Evolutionary conservation across 1,284 basidiomycete species (phyloP).

Genomic region (Ceratorhiza oryzae-sativae): DNA sequence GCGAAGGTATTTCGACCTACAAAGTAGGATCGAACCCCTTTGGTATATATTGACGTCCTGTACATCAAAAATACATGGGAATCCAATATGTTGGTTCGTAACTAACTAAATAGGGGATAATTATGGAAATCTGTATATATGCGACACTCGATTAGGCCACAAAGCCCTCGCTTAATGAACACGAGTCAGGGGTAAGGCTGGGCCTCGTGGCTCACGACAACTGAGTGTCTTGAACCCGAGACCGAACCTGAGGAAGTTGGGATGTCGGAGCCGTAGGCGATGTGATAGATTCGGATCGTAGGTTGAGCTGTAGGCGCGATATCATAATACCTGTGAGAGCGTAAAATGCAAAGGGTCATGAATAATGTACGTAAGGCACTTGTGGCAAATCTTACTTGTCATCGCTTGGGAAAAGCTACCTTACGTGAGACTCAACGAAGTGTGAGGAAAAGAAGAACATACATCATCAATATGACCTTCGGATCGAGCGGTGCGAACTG

Average conservation of each 20-base stretch:
- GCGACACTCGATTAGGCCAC: background rate
- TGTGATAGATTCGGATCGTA: constrained; percentile 17
- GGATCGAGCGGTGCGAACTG: background rate
- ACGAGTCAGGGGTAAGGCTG: background rate
- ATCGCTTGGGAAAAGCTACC: constrained; percentile 28
- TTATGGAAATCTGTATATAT: no score
- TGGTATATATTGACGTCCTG: no score
- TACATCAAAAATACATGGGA: no score
- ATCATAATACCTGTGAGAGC: constrained; percentile 35
- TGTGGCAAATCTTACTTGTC: background rate
- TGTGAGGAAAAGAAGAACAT: background rate
- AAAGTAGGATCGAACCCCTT: no score
- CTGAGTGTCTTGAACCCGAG: no score
- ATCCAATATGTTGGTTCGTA: no score
- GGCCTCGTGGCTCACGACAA: no score
- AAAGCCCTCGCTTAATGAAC: background rate
- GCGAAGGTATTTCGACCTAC: no score
- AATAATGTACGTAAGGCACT: background rate
- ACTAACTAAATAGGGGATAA: no score
- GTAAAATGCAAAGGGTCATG: no score
- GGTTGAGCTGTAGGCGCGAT: constrained; percentile 32
- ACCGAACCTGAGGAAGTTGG: no score
- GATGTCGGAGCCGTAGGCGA: background rate
- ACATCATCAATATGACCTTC: constrained; percentile 15
- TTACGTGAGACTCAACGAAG: no score